These are phyloP conservation scores for Salix exigua DNA, from an alignment of 345 rosid genomes.

Conservation along the genomic window DNA sequence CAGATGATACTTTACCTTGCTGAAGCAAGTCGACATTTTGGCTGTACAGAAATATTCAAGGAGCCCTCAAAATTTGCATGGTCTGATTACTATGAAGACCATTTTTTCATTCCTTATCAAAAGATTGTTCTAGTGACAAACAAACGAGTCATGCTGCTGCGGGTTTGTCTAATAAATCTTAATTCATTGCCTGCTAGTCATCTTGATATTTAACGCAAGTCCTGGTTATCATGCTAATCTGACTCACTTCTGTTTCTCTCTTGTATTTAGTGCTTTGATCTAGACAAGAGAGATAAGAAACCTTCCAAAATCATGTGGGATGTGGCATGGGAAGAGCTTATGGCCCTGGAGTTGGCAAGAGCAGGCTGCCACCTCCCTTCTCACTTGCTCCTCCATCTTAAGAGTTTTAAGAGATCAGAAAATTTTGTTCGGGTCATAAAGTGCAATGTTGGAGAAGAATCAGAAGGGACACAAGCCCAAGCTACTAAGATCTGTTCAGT, in stretches of 20 bases:
- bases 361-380: slow-evolving; percentile 75
- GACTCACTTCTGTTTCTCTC: slow-evolving; percentile 1
- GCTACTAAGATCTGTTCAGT: slow-evolving; percentile 81
- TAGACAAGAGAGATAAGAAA: slow-evolving; percentile 79
- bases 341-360: slow-evolving; percentile 96
- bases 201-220: not conserved
- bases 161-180: slow-evolving; percentile 39
- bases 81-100: slow-evolving; percentile 85
- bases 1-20: slow-evolving; percentile 92
- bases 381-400: slow-evolving; percentile 83
- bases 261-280: slow-evolving; percentile 55
- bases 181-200: not conserved
- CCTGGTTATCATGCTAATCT: not conserved
- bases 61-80: slow-evolving; percentile 91
- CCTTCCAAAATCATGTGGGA: slow-evolving; percentile 97
- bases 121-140: slow-evolving; percentile 78
- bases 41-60: slow-evolving; percentile 86
- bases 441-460: slow-evolving; percentile 58
- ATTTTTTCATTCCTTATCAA: slow-evolving; percentile 70
- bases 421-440: slow-evolving; percentile 79
- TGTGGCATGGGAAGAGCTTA: slow-evolving; percentile 88
- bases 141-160: slow-evolving; percentile 78
- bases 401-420: slow-evolving; percentile 77
- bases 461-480: slow-evolving; percentile 62
- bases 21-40: slow-evolving; percentile 83